These are phyloP conservation scores for Xylaria sp. DNA, from an alignment of 2,329 filamentous ascomycete species.

Conservation along the genomic window DNA sequence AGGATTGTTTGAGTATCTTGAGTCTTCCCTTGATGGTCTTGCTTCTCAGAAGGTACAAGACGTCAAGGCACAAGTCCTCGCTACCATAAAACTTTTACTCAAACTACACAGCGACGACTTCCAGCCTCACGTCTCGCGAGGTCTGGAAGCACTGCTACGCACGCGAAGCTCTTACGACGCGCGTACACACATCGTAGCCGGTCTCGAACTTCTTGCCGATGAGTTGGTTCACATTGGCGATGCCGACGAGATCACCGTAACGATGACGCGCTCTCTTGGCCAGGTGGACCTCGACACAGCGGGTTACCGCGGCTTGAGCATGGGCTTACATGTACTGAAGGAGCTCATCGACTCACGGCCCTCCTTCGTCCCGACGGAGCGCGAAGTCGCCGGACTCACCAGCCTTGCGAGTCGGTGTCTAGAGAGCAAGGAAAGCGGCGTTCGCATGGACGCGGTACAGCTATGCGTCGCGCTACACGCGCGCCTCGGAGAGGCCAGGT, in stretches of 20 bases:
- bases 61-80: constrained; percentile 77
- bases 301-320: constrained; percentile 65
- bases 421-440: constrained; percentile 68
- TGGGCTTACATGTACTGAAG: constrained; percentile 71
- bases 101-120: constrained; percentile 73
- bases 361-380: constrained; percentile 60
- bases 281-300: constrained; percentile 56
- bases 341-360: constrained; percentile 63
- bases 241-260: constrained; percentile 66
- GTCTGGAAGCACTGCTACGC: constrained; percentile 72
- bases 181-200: constrained; percentile 76
- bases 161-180: constrained; percentile 74
- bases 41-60: constrained; percentile 74
- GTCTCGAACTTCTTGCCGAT: constrained; percentile 77
- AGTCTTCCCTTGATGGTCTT: constrained; percentile 65
- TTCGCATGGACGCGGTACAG: constrained; percentile 80
- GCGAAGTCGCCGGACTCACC: constrained; percentile 63
- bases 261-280: constrained; percentile 61
- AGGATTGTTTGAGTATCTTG: constrained; percentile 77
- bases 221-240: constrained; percentile 76
- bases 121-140: constrained; percentile 72
- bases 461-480: constrained; percentile 78
- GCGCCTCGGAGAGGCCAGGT: constrained; percentile 66
- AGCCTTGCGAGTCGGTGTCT: constrained; percentile 65
- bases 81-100: constrained; percentile 77